Conservation (phyloP, 768 basidiomycete genomes). For the Clitopilus hobsonii region DNA sequence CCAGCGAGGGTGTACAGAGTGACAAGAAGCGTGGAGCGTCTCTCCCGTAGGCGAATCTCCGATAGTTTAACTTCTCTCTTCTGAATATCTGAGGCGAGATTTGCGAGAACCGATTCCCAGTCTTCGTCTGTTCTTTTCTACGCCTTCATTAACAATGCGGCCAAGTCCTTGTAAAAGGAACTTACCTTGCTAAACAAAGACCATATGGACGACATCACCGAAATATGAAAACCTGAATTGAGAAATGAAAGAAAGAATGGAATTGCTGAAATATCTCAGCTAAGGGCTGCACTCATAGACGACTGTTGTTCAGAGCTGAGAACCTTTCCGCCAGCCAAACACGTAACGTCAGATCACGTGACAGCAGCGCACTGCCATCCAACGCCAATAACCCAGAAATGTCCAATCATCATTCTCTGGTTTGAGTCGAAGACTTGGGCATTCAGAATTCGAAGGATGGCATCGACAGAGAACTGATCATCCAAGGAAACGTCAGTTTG, state of each 20-base stretch:
- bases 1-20: slow-evolving; percentile 73
- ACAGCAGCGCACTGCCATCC: neutral
- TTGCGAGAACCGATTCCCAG: slow-evolving; percentile 69
- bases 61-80: slow-evolving; percentile 70
- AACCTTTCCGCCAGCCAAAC: neutral
- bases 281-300: neutral
- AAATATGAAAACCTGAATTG: neutral
- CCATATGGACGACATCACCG: slow-evolving; percentile 20
- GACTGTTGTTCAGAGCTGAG: neutral
- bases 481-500: no score
- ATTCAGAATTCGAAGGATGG: no score
- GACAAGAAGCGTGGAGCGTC: slow-evolving; percentile 69
- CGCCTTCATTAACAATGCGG: no score
- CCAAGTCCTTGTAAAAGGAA: no score
- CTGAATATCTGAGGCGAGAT: slow-evolving; percentile 63
- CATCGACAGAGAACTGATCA: no score
- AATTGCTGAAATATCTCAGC: neutral
- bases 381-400: neutral
- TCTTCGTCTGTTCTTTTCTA: slow-evolving; percentile 60
- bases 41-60: slow-evolving; percentile 83
- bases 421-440: no score
- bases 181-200: slow-evolving; percentile 26
- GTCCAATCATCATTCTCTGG: no score
- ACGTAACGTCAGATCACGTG: slow-evolving; percentile 1
- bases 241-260: neutral